Evolutionary conservation across 306 rosid genomes (phyloP), one percentile per base, ranked within the genome.

Genomic region (Astragalus membranaceus): DNA sequence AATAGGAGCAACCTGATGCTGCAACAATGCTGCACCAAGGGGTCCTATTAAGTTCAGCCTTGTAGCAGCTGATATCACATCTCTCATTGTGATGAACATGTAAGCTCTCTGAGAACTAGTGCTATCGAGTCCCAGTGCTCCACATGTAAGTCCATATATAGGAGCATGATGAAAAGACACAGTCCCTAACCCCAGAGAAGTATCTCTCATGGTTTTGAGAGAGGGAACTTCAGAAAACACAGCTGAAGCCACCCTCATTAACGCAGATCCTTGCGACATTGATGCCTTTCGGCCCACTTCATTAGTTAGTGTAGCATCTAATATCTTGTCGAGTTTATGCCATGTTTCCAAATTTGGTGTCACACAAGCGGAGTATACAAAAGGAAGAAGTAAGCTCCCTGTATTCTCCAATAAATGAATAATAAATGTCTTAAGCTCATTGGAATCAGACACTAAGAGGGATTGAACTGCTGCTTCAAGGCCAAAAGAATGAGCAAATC

Each of bases 251-350:
- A 92, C 92, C 80, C 98, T 86, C 91, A 88, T 85, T 7, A 92
- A 83, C 0, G 96, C 95, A 3, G 96, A 81, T 63, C 96, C 98
- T 80, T 92, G 98, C 0, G 96, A 62, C 37, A 58, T 60, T 0
- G 98, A 89, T 12, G 98, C 96, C 85, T 89, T 92, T 74, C 95
- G 87, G 49, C 87, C 73, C 47, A 86, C 92, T 84, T 92, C 92
- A 42, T 89, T 92, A 0, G 89, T 85, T 32, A 89, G 80, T 37
- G 84, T 85, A 56, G 98, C 92, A 65, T 89, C 86, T 75, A 89
- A 75, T 54, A 78, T 82, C 62, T 48, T 85, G 83, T 89, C 90
- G 32, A 88, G 95, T 20, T 54, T 78, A 50, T 77, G 81, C 95
- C 87, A 86, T 14, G 84, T 85, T 73, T 82, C 87, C 44, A 84